phyloP scores from a whole-genome alignment of 129 eudicot genomes.

The Flaveria robusta region DNA sequence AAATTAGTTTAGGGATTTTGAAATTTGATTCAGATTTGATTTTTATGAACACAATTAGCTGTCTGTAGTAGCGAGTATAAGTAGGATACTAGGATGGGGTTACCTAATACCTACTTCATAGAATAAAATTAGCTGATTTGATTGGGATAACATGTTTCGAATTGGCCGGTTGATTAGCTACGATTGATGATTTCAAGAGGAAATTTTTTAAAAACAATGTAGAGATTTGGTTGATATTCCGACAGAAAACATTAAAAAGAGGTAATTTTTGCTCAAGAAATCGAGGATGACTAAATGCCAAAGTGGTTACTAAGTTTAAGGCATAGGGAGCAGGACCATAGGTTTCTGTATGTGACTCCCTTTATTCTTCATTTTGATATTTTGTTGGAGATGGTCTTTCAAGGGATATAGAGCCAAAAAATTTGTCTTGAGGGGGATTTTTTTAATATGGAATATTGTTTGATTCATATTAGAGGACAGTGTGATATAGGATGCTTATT shows the following conservation, averaged over 20 bases:
- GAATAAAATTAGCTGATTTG: slow-evolving; percentile 7
- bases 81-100: neutral
- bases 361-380: neutral
- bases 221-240: slow-evolving; percentile 1
- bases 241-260: neutral
- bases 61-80: neutral
- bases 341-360: neutral
- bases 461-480: slow-evolving; percentile 7
- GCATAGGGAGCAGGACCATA: neutral
- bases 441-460: neutral
- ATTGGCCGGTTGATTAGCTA: neutral
- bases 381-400: slow-evolving; percentile 12
- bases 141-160: neutral
- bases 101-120: neutral
- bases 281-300: slow-evolving; percentile 19
- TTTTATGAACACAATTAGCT: neutral
- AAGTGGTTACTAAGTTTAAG: neutral
- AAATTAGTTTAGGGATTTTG: neutral
- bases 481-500: slow-evolving; percentile 22
- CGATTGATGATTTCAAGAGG: neutral
- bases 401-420: slow-evolving; percentile 24
- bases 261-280: slow-evolving; percentile 4
- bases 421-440: neutral
- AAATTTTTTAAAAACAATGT: neutral
- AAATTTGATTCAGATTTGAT: slow-evolving; percentile 1